These are phyloP conservation scores for Colletotrichum paranaense DNA, from an alignment of 2,329 filamentous ascomycete species.

Conservation along the genomic window DNA sequence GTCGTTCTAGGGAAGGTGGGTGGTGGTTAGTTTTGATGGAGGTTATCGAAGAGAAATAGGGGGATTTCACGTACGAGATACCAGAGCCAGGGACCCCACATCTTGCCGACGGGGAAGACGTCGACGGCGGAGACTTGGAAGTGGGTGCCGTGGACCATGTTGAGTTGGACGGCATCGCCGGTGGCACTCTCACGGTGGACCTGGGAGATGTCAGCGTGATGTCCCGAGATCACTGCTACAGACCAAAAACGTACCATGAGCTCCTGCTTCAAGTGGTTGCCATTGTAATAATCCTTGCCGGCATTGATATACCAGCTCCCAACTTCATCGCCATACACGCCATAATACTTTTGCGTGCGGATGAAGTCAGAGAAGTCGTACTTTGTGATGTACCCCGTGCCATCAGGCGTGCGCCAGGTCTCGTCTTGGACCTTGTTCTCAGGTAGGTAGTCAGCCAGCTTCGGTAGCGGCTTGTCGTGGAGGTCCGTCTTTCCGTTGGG, in stretches of 20 bases:
- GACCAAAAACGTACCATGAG: constrained; percentile 48
- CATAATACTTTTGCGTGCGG: constrained; percentile 57
- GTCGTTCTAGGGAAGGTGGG: constrained; percentile 49
- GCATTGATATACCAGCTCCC: constrained; percentile 64
- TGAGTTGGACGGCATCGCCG: constrained; percentile 63
- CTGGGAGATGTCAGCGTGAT: neutral
- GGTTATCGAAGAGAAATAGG: neutral
- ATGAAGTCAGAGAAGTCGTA: constrained; percentile 51
- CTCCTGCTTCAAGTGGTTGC: constrained; percentile 64
- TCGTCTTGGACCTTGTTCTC: constrained; percentile 64
- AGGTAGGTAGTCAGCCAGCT: constrained; percentile 52
- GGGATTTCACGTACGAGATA: constrained; percentile 31
- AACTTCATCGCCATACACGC: constrained; percentile 60
- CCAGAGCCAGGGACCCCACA: constrained; percentile 55
- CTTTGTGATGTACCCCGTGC: constrained; percentile 59
- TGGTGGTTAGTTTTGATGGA: neutral
- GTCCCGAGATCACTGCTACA: neutral
- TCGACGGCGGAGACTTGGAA: constrained; percentile 51
- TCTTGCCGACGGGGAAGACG: constrained; percentile 51
- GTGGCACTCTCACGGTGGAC: constrained; percentile 61
- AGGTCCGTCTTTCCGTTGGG: constrained; percentile 56
- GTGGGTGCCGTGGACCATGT: constrained; percentile 65
- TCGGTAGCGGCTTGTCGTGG: constrained; percentile 57
- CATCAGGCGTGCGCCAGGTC: constrained; percentile 55
- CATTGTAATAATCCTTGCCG: constrained; percentile 64